Percentiles rank a stretch among this genome's conserved stretches.
phyloP scores from a whole-genome alignment of 495 filamentous ascomycete species.

The Penicillium robsamsonii region DNA sequence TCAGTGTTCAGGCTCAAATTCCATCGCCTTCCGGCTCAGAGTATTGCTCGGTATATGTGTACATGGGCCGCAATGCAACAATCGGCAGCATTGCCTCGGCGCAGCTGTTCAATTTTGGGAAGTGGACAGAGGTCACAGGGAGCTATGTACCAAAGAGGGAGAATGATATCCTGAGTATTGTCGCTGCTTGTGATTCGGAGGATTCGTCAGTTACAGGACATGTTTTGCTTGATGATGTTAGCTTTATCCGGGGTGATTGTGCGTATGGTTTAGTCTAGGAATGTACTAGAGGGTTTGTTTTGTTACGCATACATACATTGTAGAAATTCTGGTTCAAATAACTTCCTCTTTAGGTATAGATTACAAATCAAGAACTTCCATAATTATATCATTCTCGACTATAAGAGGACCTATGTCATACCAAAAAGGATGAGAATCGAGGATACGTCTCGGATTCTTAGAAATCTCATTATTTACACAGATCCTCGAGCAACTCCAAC shows the following conservation, averaged over 20 bases:
- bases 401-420: neutral
- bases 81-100: conserved; percentile 14
- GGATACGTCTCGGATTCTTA: neutral
- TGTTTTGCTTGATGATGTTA: conserved; percentile 26
- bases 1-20: conserved; percentile 17
- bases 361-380: neutral
- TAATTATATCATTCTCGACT: neutral
- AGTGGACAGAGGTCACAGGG: conserved; percentile 23
- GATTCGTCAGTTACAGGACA: conserved; percentile 20
- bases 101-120: conserved; percentile 11
- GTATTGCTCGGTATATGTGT: conserved; percentile 24
- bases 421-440: neutral
- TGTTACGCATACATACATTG: neutral
- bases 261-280: neutral
- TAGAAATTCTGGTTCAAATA: neutral
- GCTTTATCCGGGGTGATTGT: conserved; percentile 1
- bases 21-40: conserved; percentile 10
- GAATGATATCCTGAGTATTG: conserved; percentile 18
- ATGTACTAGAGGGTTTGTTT: neutral
- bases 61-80: conserved; percentile 24
- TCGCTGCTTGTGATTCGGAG: conserved; percentile 23
- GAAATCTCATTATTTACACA: conserved; percentile 48
- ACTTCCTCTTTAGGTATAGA: neutral
- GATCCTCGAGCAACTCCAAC: conserved; percentile 60
- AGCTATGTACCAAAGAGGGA: conserved; percentile 16